phyloP scores from a whole-genome alignment of 2,329 filamentous ascomycete species.

The Penicillium sumatraense region DNA sequence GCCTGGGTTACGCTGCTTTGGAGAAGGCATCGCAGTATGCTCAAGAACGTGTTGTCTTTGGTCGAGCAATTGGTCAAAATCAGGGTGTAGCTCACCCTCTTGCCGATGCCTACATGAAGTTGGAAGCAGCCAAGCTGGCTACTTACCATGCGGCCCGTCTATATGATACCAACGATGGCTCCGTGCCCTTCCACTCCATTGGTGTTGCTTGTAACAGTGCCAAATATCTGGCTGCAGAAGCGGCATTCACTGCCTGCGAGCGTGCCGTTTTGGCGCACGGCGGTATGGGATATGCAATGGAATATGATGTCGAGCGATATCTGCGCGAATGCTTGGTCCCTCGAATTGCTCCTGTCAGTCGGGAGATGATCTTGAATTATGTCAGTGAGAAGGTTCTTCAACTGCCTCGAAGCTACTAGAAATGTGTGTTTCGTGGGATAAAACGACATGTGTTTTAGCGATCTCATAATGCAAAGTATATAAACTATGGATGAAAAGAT shows the following conservation, averaged over 20 bases:
- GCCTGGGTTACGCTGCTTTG: slow-evolving; percentile 75
- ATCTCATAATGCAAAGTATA: neutral
- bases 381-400: slow-evolving; percentile 50
- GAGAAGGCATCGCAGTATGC: slow-evolving; percentile 68
- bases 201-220: slow-evolving; percentile 71
- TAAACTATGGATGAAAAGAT: too few relatives aligned
- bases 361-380: slow-evolving; percentile 55
- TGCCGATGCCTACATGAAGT: slow-evolving; percentile 63
- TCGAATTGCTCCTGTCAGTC: slow-evolving; percentile 62
- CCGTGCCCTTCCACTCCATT: slow-evolving; percentile 59
- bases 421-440: neutral
- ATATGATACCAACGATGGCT: slow-evolving; percentile 60
- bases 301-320: slow-evolving; percentile 67
- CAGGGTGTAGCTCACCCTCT: slow-evolving; percentile 65
- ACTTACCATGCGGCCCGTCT: slow-evolving; percentile 65
- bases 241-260: slow-evolving; percentile 64
- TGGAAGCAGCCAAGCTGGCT: slow-evolving; percentile 64
- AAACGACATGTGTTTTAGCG: neutral
- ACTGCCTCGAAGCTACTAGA: slow-evolving; percentile 48
- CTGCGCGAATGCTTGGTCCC: slow-evolving; percentile 64
- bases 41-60: slow-evolving; percentile 64
- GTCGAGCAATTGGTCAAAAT: slow-evolving; percentile 62
- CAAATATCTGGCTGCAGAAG: slow-evolving; percentile 68
- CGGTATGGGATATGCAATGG: slow-evolving; percentile 67
- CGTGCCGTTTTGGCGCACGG: slow-evolving; percentile 61